These are phyloP conservation scores for Cryoendolithus antarcticus DNA, from an alignment of 2,329 filamentous ascomycete genomes.

Conservation along the genomic window DNA sequence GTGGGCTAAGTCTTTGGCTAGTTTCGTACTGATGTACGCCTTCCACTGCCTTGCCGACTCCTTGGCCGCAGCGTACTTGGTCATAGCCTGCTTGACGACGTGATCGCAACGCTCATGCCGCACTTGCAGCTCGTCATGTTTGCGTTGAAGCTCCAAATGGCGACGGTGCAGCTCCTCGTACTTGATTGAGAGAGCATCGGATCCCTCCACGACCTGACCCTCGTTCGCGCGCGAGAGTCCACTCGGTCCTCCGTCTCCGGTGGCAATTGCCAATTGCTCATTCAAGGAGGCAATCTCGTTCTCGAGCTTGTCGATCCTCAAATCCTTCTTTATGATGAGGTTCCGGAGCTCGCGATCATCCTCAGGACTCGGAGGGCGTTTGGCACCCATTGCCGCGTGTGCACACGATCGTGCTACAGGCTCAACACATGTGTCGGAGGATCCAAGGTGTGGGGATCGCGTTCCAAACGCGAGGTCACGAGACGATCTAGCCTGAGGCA, in stretches of 20 bases:
- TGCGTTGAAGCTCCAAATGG: conserved; percentile 7
- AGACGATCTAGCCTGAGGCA: no score
- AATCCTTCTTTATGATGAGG: background rate
- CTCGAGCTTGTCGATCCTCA: conserved; percentile 11
- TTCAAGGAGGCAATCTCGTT: conserved; percentile 9
- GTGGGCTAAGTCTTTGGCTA: background rate
- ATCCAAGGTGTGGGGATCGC: no score
- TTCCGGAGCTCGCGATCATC: no score
- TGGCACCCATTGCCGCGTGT: no score
- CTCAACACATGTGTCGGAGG: no score
- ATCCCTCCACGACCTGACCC: no score
- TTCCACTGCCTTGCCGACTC: conserved; percentile 23
- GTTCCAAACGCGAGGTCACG: no score
- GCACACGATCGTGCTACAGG: no score
- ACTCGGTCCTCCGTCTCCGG: no score
- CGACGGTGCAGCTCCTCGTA: conserved; percentile 17
- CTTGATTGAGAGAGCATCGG: background rate
- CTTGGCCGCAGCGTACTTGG: conserved; percentile 25
- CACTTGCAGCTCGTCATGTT: conserved; percentile 15
- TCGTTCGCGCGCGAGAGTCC: no score
- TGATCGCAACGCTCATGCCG: conserved; percentile 11
- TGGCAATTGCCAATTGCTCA: background rate
- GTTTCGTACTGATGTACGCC: conserved; percentile 9
- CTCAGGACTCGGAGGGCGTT: no score
- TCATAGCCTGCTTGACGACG: conserved; percentile 17